Evolutionary conservation across 179 eudicot genomes (phyloP), one percentile per base, ranked within the genome.

Genomic region (Drosera spatulata): DNA sequence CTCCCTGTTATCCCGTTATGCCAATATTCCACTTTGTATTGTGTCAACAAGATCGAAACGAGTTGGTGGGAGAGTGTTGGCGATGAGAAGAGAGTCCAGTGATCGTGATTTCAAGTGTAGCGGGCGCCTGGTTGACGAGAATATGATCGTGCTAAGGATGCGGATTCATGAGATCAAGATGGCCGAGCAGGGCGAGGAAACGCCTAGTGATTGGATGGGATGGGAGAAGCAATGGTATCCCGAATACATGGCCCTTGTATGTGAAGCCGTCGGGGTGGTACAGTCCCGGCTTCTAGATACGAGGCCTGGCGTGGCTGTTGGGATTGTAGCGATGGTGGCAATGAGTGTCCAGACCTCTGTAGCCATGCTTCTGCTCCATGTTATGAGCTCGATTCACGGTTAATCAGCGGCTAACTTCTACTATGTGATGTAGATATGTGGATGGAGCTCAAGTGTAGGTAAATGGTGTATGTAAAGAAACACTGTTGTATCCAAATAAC

Each of bases 141-240:
- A 63, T 10, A 66, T 74, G 74, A 66, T 69, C 10, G 61, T 66
- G n/a, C 50, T 74, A 4, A 48, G 78, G 51, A 61, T 56, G 61
- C 15, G 78, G 22, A 74, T 74, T 14, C 67, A 66, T 5, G 74
- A 69, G 64, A 66, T 73, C 70, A 69, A 73, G 71, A 57, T 65
- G 68, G 38, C 59, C 2, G 77, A 73, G 67, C 45, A 53, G 42
- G 63, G 62, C 15, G 62, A 70, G 59, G 70, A 65, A 59, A 65
- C 71, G 46, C 78, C 78, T 2, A 39, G 66, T 4, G 53, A 70
- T 55, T 74, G 78, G 78, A 66, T 66, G 74, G 71, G 62, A 49
- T 69, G 78, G 78, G 78, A 74, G 74, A 74, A 74, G 60, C 58
- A 44, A 44, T 42, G 38, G 40, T 67, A 66, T 51, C 53, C 65